Percentiles rank a stretch among this genome's conserved stretches.
phyloP scores from a whole-genome alignment of 768 basidiomycete species.

The Cyathus striatus region DNA sequence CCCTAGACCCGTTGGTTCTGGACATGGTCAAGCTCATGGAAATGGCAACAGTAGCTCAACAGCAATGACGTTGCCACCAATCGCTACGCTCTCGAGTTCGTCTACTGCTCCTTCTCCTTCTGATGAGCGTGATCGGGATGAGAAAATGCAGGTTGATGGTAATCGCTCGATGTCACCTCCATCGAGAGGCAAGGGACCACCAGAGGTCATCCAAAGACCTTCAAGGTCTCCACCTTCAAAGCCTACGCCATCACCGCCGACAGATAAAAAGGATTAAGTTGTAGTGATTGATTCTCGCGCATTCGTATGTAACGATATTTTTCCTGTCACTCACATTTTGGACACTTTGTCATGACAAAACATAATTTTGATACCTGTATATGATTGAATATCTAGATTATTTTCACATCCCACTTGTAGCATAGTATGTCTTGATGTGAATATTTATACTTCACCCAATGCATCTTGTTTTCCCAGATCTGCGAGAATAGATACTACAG shows the following conservation, averaged over 20 bases:
- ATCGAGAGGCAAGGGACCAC: conserved; percentile 47
- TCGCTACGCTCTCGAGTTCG: conserved; percentile 61
- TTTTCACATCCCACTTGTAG: background rate
- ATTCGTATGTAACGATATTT: background rate
- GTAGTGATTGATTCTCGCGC: conserved; percentile 6
- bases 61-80: conserved; percentile 60
- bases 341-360: background rate
- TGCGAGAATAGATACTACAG: too few species aligned
- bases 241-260: conserved; percentile 50
- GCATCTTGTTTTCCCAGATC: too few species aligned
- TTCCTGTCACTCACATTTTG: background rate
- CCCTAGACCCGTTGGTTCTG: conserved; percentile 64
- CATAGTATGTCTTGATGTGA: background rate
- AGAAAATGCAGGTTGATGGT: conserved; percentile 53
- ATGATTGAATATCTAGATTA: background rate
- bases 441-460: background rate
- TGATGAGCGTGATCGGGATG: conserved; percentile 37
- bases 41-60: conserved; percentile 24
- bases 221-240: conserved; percentile 49
- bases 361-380: background rate
- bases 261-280: conserved; percentile 33
- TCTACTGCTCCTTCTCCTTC: conserved; percentile 52
- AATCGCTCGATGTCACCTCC: conserved; percentile 46
- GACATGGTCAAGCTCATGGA: conserved; percentile 37
- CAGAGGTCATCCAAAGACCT: conserved; percentile 39